Base-by-base conservation (phyloP, 371 early-diverging fungal genomes). In the Chytridium lagenaria region DNA sequence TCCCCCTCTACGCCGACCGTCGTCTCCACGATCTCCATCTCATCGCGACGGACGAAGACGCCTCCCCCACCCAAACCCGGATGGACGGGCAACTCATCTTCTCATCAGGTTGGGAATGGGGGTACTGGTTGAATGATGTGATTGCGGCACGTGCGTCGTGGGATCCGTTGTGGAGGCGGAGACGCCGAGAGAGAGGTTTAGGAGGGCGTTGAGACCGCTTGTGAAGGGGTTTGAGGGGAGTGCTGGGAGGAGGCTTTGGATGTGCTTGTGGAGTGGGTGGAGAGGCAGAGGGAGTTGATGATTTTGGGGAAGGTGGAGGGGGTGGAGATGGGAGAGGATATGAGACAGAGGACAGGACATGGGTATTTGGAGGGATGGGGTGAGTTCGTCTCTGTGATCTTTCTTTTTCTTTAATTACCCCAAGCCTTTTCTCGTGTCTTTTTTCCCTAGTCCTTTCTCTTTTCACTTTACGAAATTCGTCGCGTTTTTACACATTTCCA, bases 311-410 rank as follows among this genome's bases (percentile, higher is more conserved):
- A 71, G 64, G 23, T 64, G 34, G 16, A 7, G 7, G 71, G 68
- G 10, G 30, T 23, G 5, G 57, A 23, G 22, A 10, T 55, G 15
- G 61, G 40, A 19, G 64, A 57, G 40, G 39, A 71, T 50, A 44
- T 75, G 2, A 16, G 16, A 16, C 36, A 66, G 26, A 66, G 68
- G 68, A 75, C 52, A 28, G 76, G 76, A 37, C 71, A 71, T 1
- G 76, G 64, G n/a, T 75, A 75, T 33, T 50, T 75, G 63, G 50
- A 75, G 44, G 76, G 76, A 19, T 75, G 76, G 76, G 66, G 70
- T 70, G 36, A 61, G 61, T n/a, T n/a, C n/a, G n/a, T 61, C 30
- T 61, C 16, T 10, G 31, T 61, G 44, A 65, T 65, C 19, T 1
- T 38, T 65, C 66, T 50, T 69, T 50, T 26, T 26, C 50, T 22